These are phyloP conservation scores for Ascochyta lentis DNA, from an alignment of 2,329 filamentous ascomycete genomes.

Conservation along the genomic window DNA sequence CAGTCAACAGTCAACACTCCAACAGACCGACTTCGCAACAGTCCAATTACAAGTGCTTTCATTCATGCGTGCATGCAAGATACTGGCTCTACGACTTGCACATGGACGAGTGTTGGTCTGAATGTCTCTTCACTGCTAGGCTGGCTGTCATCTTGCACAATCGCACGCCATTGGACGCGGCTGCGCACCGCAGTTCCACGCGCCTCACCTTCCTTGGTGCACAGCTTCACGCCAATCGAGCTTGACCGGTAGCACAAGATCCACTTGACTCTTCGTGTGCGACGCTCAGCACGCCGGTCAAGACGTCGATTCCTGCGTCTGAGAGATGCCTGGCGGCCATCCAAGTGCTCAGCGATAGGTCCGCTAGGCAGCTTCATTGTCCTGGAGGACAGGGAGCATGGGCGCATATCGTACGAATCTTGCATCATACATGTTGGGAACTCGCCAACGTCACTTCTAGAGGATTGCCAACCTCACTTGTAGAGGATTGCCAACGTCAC, in stretches of 20 bases:
- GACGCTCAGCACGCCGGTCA: slow-evolving; percentile 30
- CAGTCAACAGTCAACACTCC: background rate
- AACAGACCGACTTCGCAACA: too few relatives aligned
- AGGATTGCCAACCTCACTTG: too few relatives aligned
- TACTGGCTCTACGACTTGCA: too few relatives aligned
- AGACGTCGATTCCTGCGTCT: slow-evolving; percentile 13
- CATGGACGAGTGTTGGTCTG: too few relatives aligned
- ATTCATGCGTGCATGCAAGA: too few relatives aligned
- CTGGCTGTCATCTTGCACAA: slow-evolving; percentile 15
- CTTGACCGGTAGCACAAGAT: slow-evolving; percentile 38
- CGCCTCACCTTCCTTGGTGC: slow-evolving; percentile 15
- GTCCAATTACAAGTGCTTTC: too few relatives aligned
- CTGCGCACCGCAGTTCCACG: slow-evolving; percentile 26
- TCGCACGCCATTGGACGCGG: slow-evolving; percentile 25
- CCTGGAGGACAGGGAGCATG: slow-evolving; percentile 9
- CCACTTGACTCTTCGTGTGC: slow-evolving; percentile 24
- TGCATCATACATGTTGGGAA: slow-evolving; percentile 16
- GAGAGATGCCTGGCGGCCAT: slow-evolving; percentile 7
- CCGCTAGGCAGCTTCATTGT: slow-evolving; percentile 15
- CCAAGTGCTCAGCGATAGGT: slow-evolving; percentile 2
- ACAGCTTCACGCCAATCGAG: slow-evolving; percentile 18
- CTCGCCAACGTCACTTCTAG: too few relatives aligned
- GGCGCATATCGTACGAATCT: slow-evolving; percentile 15
- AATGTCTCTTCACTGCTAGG: background rate
- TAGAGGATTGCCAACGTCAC: too few relatives aligned